A percentile compares a stretch with the other conserved stretches of the same genome.
phyloP scores from a whole-genome alignment of 2,329 filamentous ascomycete genomes.

The Rhytidhysteron rufulum region DNA sequence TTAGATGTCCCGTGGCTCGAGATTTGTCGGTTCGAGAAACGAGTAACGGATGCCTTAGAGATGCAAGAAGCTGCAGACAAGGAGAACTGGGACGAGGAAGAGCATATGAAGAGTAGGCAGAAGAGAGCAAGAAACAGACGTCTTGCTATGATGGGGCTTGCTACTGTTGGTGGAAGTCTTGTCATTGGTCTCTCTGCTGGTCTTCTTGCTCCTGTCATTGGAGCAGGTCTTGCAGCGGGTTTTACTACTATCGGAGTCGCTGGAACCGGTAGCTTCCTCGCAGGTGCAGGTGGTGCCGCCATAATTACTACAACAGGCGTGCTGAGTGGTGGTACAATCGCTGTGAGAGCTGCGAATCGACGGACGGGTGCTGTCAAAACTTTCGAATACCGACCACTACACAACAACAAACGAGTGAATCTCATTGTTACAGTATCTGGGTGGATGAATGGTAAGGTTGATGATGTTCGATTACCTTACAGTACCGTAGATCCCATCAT shows the following conservation, averaged over 20 bases:
- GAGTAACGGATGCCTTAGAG: slow-evolving; percentile 91
- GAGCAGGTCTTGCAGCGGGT: slow-evolving; percentile 86
- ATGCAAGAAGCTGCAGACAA: slow-evolving; percentile 95
- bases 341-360: slow-evolving; percentile 76
- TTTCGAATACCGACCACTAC: slow-evolving; percentile 91
- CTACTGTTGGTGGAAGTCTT: slow-evolving; percentile 89
- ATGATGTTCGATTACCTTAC: slow-evolving; percentile 92
- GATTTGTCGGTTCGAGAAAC: slow-evolving; percentile 94
- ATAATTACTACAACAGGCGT: slow-evolving; percentile 89
- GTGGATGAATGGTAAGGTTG: slow-evolving; percentile 97
- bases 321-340: slow-evolving; percentile 81
- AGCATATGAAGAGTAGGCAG: slow-evolving; percentile 81
- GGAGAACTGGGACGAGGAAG: slow-evolving; percentile 96
- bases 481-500: slow-evolving; percentile 96
- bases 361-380: slow-evolving; percentile 90
- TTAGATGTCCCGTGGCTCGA: slow-evolving; percentile 86
- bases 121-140: slow-evolving; percentile 78
- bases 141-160: slow-evolving; percentile 93
- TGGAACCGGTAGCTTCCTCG: slow-evolving; percentile 83
- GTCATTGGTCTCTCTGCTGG: slow-evolving; percentile 95
- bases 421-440: slow-evolving; percentile 92
- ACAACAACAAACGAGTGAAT: slow-evolving; percentile 97
- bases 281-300: slow-evolving; percentile 86
- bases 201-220: slow-evolving; percentile 86
- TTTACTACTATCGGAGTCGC: slow-evolving; percentile 93